Conservation (phyloP, 73 alveolate species). For the Paramecium sonneborni region DNA sequence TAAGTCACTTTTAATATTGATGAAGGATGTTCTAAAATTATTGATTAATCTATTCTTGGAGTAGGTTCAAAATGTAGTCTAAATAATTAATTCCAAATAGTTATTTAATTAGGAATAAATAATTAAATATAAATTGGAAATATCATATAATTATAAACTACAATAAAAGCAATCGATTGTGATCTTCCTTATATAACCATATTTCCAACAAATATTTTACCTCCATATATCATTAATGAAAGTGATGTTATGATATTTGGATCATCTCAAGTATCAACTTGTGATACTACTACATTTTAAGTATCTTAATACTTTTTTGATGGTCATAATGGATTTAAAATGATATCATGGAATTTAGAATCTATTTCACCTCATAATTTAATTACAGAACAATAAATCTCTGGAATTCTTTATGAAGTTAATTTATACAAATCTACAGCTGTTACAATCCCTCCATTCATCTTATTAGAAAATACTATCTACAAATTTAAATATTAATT, state of each 20-base stretch:
- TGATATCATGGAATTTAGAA: not conserved
- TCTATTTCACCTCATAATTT: not conserved
- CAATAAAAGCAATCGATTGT: not conserved
- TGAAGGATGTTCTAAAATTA: not conserved
- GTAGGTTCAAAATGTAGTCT: not conserved
- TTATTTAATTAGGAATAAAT: not conserved
- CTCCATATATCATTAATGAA: not conserved
- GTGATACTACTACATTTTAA: not conserved
- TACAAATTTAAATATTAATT: not conserved
- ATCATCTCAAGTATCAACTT: not conserved
- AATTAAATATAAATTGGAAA: not conserved
- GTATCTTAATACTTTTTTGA: not conserved
- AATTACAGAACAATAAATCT: not conserved
- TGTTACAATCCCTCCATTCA: not conserved
- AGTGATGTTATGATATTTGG: conserved; percentile 14
- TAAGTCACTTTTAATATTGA: not conserved
- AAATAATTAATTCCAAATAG: not conserved
- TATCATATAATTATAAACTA: not conserved
- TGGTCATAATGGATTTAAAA: conserved; percentile 4
- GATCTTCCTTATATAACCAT: not conserved
- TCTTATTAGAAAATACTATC: not conserved
- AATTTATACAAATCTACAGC: not conserved
- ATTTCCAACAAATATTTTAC: not conserved
- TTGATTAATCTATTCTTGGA: not conserved
- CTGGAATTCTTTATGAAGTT: not conserved